Evolutionary conservation across 768 basidiomycete species (phyloP).

Genomic region (Agaricus sinodeliciosus): DNA sequence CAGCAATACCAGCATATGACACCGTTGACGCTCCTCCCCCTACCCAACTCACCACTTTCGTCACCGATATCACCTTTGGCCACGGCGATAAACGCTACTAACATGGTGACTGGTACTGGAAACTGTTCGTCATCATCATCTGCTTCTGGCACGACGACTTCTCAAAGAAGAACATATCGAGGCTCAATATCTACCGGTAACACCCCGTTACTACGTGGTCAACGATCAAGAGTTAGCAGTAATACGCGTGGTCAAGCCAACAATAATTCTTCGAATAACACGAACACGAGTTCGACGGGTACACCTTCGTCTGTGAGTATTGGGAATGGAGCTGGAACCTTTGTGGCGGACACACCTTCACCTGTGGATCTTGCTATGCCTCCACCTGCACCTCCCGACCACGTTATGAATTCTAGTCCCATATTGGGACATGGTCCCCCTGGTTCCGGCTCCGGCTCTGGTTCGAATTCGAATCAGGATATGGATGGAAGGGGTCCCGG

Average conservation of each 20-base stretch:
- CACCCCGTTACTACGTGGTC: conserved; percentile 5
- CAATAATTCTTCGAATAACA: neutral
- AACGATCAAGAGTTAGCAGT: neutral
- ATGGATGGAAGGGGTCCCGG: neutral
- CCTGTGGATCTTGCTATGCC: conserved; percentile 84
- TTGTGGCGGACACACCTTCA: conserved; percentile 60
- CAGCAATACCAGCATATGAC: neutral
- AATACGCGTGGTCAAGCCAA: neutral
- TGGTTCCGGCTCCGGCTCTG: conserved; percentile 1
- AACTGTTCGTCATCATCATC: neutral
- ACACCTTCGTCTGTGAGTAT: neutral
- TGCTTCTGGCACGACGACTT: neutral
- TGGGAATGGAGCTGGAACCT: conserved; percentile 1
- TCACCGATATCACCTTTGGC: conserved; percentile 5
- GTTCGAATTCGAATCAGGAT: neutral
- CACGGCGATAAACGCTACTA: neutral
- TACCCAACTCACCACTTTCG: neutral
- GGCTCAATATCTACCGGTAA: conserved; percentile 6
- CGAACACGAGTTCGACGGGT: conserved; percentile 1
- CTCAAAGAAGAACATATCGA: neutral
- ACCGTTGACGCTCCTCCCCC: conserved; percentile 1
- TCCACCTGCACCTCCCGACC: conserved; percentile 44
- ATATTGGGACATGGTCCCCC: neutral
- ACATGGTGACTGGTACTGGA: neutral
- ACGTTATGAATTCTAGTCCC: neutral